These are phyloP conservation scores for Debaryomyces singareniensis DNA, from an alignment of 1,139 yeast species.

Conservation along the genomic window DNA sequence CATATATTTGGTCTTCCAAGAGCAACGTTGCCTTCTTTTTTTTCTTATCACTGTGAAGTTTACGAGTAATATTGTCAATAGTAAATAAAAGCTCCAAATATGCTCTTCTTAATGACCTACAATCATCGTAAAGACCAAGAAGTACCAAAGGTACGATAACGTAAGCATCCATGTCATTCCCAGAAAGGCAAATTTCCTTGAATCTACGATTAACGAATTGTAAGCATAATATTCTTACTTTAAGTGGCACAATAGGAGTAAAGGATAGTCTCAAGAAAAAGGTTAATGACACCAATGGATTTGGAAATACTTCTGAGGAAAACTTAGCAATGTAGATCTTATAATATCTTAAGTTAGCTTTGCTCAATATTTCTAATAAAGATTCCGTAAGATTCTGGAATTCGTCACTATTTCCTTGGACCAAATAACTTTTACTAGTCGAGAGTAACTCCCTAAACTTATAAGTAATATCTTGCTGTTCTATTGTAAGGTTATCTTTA, in stretches of 20 bases:
- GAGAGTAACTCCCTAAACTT: conserved; percentile 14
- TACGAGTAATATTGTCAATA: conserved; percentile 13
- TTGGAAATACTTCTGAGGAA: conserved; percentile 16
- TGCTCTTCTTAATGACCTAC: conserved; percentile 22
- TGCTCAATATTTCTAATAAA: conserved; percentile 24
- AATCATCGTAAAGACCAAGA: conserved; percentile 28
- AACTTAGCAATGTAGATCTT: conserved; percentile 14
- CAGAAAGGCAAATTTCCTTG: conserved; percentile 19
- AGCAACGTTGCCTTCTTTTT: conserved; percentile 21
- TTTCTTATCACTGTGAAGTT: conserved; percentile 14
- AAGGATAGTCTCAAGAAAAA: conserved; percentile 54
- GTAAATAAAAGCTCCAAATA: conserved; percentile 18
- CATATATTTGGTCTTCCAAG: conserved; percentile 37
- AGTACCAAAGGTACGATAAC: conserved; percentile 31
- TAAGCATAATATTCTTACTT: conserved; percentile 46
- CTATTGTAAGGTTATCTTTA: too few species aligned
- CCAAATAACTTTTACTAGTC: conserved; percentile 33
- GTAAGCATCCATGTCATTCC: conserved; percentile 18
- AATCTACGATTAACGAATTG: conserved; percentile 30
- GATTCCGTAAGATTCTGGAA: conserved; percentile 36
- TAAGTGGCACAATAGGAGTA: conserved; percentile 52
- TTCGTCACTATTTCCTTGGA: conserved; percentile 19
- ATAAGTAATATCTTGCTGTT: conserved; percentile 9
- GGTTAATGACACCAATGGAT: conserved; percentile 38
- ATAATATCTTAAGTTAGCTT: conserved; percentile 16